Percentiles rank a stretch among this genome's conserved stretches.
Evolutionary conservation across 225 moss, liverwort and hornwort species (phyloP).

Genomic region (Lunularia cruciata): DNA sequence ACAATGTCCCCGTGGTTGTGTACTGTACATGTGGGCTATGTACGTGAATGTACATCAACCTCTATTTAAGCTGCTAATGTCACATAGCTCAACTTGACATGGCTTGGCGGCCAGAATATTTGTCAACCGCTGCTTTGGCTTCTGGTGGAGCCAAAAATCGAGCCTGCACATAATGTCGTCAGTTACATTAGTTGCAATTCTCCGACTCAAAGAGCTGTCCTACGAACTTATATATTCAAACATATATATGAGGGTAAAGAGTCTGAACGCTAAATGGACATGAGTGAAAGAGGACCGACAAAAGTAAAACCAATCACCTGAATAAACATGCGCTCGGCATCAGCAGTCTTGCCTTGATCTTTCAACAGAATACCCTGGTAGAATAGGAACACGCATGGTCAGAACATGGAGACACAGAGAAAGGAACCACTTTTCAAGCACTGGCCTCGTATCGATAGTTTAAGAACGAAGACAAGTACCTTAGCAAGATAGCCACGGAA

Average conservation of each 20-base stretch:
- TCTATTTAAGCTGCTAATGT: background rate
- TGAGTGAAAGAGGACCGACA: no score
- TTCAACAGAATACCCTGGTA: constrained; percentile 80
- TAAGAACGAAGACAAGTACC: constrained; percentile 36
- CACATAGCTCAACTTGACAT: constrained; percentile 16
- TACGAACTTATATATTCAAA: background rate
- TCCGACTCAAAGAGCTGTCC: no score
- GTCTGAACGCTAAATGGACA: no score
- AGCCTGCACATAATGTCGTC: constrained; percentile 55
- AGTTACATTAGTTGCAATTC: constrained; percentile 3
- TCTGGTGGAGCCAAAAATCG: constrained; percentile 81
- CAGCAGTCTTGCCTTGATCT: constrained; percentile 73
- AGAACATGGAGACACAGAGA: background rate
- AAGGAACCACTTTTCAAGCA: no score
- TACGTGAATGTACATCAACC: background rate
- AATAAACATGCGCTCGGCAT: constrained; percentile 98
- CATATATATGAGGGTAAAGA: background rate
- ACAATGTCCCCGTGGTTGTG: background rate
- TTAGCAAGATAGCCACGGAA: constrained; percentile 92
- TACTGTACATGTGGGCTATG: background rate
- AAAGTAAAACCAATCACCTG: constrained; percentile 57
- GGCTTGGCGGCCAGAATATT: constrained; percentile 65
- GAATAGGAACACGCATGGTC: background rate
- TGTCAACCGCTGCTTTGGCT: constrained; percentile 77
- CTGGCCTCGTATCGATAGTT: background rate